Evolutionary conservation across 2,329 filamentous ascomycete species (phyloP).

Genomic region (Aureobasidium sp.): DNA sequence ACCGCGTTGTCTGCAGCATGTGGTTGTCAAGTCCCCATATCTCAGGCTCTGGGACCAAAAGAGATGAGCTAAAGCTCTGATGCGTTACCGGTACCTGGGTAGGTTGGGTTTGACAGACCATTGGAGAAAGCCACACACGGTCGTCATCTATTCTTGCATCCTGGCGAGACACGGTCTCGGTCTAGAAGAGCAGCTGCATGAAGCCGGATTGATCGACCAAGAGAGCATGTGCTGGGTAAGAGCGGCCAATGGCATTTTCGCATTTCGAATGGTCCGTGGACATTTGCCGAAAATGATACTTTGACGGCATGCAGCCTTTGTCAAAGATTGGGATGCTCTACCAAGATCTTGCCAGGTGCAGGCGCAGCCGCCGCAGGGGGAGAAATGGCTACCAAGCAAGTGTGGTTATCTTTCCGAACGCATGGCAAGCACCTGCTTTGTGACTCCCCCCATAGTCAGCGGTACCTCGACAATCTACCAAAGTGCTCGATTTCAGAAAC

Average conservation of each 20-base stretch:
- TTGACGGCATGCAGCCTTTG: neutral
- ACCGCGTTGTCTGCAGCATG: neutral
- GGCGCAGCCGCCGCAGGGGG: neutral
- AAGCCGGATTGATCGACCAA: constrained; percentile 3
- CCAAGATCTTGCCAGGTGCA: neutral
- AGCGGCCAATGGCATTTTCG: neutral
- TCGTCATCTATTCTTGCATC: constrained; percentile 6
- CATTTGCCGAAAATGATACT: neutral
- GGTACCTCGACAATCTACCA: neutral
- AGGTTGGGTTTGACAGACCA: constrained; percentile 11
- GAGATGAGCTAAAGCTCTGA: neutral
- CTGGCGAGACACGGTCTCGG: constrained; percentile 7
- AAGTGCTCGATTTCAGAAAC: neutral
- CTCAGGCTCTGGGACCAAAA: neutral
- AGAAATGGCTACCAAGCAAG: neutral
- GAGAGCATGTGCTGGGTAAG: neutral
- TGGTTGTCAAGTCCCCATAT: neutral
- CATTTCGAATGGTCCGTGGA: neutral
- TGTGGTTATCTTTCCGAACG: neutral
- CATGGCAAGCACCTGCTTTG: neutral
- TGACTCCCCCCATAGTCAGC: neutral
- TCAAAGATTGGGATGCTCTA: neutral
- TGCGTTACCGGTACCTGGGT: constrained; percentile 13
- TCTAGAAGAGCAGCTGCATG: constrained; percentile 11
- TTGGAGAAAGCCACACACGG: constrained; percentile 9